Evolutionary conservation across 2,329 filamentous ascomycete species (phyloP), one percentile per base, ranked within the genome.

Genomic region (Xylaria sp.): DNA sequence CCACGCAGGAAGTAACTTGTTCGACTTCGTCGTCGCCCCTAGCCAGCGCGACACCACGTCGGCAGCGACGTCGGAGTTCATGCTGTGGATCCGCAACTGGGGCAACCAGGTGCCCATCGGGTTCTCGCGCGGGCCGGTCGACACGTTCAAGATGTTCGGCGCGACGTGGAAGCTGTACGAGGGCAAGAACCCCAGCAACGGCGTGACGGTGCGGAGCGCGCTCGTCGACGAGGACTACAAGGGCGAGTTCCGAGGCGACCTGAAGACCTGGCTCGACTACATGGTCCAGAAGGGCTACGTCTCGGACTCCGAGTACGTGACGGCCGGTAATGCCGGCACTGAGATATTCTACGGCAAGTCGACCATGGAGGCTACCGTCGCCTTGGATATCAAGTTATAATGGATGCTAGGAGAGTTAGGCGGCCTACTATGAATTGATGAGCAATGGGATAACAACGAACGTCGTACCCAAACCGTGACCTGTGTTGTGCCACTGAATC

Each of bases 41-140:
- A 68, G 58, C 4, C 8, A 43, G 8, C 59, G 58, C 8, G 67
- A 69, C 57, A 15, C 23, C 4, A 38, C 47, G 3, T 67, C 64
- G 2, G 64, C 62, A 0, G 58, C 62, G 2, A 58, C 63, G 4
- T 63, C 62, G 9, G 68, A 70, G 56, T 68, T 70, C 58, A 70
- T 70, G 68, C 66, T 70, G 0, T 70, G 63, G 63, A 43, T 70
- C 38, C 15, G 60, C n/a, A 67, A 61, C 58, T 67, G 64, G 68
- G 68, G 66, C 19, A 55, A 62, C 19, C 68, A 70, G 46, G 58
- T 67, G 4, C 68, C 68, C 10, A 67, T 70, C 55, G 68, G 67
- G 1, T 69, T 63, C 43, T 51, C 58, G 7, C 40, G 44, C 2
- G 67, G 67, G 5, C 65, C 66, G 27, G 66, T 69, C 19, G 66